Base-by-base conservation (phyloP, 495 filamentous ascomycete species). In the Monascus purpureus region DNA sequence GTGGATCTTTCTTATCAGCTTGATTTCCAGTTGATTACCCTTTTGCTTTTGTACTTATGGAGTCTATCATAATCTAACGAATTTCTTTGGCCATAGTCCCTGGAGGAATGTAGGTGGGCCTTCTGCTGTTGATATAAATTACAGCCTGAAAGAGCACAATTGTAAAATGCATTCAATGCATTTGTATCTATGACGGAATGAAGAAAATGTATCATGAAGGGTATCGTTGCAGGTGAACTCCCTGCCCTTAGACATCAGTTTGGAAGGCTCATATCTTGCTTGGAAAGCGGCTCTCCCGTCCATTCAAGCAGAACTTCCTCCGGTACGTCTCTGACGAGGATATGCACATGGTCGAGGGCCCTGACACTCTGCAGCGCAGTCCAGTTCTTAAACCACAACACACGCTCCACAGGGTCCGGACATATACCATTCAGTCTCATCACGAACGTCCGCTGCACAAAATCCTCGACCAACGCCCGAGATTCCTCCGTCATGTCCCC, bases 341-440 rank as follows among this genome's bases (percentile, higher is more conserved):
- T 60, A 65, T 82, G 77, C 4, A 83, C 58, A 63, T 82, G 86
- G 43, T 93, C 86, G 35, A 93, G 54, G 5, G 73, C 69, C 31
- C 79, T 61, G 29, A 95, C 84, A 50, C 84, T 92, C 60, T 93
- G 85, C 48, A 93, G 52, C n/a, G 70, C 71, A 30, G 73, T 74
- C 80, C 82, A 92, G 46, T 95, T 95, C 68, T 93, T 93, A 48
- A 93, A 93, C 81, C 82, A 95, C 43, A 86, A 37, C 38, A 93
- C 82, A 37, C 68, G 70, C 4, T 72, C 65, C 17, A 54, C 43
- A 29, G 50, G 6, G 6, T 9, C 44, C 4, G 36, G 54, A 57
- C 50, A 45, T 17, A 15, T 45, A 53, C 2, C 56, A 35, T 42
- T 72, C 33, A 88, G 50, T 8, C 61, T 54, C 26, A 67, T 57